Percentiles rank a stretch among this genome's conserved stretches.
Evolutionary conservation across 257 asterid genomes (phyloP).

Genomic region (Lycium barbarum): DNA sequence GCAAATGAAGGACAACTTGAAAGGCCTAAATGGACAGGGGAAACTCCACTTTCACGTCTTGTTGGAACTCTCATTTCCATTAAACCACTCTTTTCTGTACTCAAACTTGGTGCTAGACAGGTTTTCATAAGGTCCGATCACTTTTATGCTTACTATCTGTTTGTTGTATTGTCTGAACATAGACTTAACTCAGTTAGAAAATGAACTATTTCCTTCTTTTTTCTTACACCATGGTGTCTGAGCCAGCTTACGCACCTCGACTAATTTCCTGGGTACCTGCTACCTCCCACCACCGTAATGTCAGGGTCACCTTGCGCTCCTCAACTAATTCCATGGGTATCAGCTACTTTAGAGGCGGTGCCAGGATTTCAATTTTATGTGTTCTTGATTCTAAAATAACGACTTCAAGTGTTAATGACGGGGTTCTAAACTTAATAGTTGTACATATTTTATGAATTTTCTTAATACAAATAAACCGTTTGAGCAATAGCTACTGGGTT

Average conservation of each 20-base stretch:
- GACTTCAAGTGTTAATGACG: too few species aligned
- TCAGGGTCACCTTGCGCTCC: too few species aligned
- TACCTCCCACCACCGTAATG: too few species aligned
- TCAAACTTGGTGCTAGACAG: slow-evolving; percentile 91
- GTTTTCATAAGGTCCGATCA: slow-evolving; percentile 41
- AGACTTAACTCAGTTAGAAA: not conserved
- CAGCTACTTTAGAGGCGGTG: not conserved
- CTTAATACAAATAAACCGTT: too few species aligned
- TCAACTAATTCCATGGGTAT: not conserved
- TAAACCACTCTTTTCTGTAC: slow-evolving; percentile 79
- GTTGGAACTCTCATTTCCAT: slow-evolving; percentile 81
- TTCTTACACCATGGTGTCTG: too few species aligned
- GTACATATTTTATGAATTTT: too few species aligned
- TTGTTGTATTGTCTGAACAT: not conserved
- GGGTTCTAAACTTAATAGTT: too few species aligned
- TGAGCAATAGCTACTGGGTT: too few species aligned
- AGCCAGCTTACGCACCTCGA: too few species aligned
- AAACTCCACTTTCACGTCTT: slow-evolving; percentile 81
- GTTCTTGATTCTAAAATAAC: too few species aligned
- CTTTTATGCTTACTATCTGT: not conserved
- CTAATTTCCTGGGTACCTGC: too few species aligned
- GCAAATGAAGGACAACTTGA: slow-evolving; percentile 46
- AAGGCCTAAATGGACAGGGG: slow-evolving; percentile 82
- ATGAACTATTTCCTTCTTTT: not conserved
- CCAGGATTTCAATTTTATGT: too few species aligned